These are phyloP conservation scores for Fusarium sterilihyphosum DNA, from an alignment of 2,329 filamentous ascomycete species.

Conservation along the genomic window DNA sequence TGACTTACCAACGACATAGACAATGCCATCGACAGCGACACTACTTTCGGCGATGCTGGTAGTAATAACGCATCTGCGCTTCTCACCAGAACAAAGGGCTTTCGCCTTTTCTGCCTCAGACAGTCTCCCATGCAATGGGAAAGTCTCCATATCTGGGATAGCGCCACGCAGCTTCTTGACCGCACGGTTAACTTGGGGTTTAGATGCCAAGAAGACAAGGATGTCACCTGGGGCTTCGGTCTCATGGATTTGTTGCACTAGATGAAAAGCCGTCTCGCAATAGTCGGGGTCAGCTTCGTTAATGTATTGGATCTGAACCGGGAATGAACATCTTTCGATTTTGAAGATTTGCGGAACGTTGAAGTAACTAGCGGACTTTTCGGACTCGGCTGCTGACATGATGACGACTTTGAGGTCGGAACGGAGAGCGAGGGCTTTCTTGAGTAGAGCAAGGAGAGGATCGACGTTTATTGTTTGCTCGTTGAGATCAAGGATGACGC, in stretches of 20 bases:
- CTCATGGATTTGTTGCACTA: neutral
- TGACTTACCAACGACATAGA: neutral
- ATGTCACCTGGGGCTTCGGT: neutral
- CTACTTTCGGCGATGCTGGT: neutral
- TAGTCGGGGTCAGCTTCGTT: accelerated
- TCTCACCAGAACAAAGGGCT: neutral
- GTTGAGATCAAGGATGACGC: neutral
- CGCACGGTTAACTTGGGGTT: neutral
- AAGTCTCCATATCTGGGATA: neutral
- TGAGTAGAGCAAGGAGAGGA: neutral
- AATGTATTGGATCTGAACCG: neutral
- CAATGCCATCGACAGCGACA: neutral
- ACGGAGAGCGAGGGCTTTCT: neutral
- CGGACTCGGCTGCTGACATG: neutral
- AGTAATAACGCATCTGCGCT: neutral
- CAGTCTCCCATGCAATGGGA: neutral
- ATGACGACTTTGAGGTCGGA: neutral
- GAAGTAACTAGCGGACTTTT: neutral
- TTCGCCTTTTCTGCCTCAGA: neutral
- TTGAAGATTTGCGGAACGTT: neutral
- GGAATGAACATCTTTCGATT: neutral
- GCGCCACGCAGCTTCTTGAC: neutral
- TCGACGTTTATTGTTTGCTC: neutral
- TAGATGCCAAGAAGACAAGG: neutral
- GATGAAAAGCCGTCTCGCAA: neutral